Base-by-base conservation (phyloP, 176 grass and related monocot genomes). In the Hsuehochloa calcarea region DNA sequence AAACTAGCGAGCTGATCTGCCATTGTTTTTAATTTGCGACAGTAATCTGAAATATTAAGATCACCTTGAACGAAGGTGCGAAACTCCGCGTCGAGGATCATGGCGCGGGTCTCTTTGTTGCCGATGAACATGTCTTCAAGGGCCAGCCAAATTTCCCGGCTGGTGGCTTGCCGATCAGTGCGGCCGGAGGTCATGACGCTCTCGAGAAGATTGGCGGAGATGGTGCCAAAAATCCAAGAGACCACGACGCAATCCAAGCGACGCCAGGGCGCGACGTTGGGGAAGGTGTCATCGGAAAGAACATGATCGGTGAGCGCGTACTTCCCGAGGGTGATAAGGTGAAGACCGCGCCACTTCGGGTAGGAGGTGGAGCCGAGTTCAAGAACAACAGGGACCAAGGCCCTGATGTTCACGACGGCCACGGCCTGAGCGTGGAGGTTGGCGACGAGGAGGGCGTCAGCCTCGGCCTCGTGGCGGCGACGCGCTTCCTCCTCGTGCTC, bases 401-500 rank as follows among this genome's bases (percentile, higher is more conserved):
- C 37, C 66, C 7, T 3, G 3, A 41, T 68, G 66, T 41, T 22
- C 17, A 2, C 5, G 35, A 41, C 15, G 8, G 66, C 6, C 0
- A 68, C 37, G 0, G 2, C 31, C 31, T 34, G 31, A 2, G 31
- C 31, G 2, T 34, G 31, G 1, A 34, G 31, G 31, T 41, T 68
- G 17, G 35, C 15, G 37, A 68, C 3, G 66, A 41, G 17, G 4
- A 68, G 15, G 17, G 66, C 37, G 37, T 68, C 37, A 2, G 37
- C 37, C 2, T 68, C 66, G 3, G 34, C 66, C 3, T 68, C 66
- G 0, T 3, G 35, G 9, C 9, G 20, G 0, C 8, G 19, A 11
- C 37, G 66, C 0, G 0, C 8, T 4, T n/a, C 66, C 1, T 20
- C 9, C 2, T 8, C 37, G 0, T 4, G 3, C 1, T 0, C 15